Conservation (phyloP, 108 stramenopile species). For the Cyclotella sp. region DNA sequence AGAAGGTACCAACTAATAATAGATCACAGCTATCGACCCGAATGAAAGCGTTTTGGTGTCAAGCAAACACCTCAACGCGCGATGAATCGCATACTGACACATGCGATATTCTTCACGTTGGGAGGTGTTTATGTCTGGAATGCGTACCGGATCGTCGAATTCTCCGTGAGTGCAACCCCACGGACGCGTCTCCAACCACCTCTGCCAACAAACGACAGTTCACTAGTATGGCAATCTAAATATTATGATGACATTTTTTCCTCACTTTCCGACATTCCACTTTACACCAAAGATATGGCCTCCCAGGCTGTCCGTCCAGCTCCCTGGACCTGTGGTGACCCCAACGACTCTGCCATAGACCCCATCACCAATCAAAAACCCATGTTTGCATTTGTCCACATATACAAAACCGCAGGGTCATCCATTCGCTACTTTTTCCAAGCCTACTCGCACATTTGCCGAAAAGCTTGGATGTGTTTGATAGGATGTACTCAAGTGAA, state of each 20-base stretch:
- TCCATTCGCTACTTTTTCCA: slow-evolving; percentile 55
- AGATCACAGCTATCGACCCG: too few relatives aligned
- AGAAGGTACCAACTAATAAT: too few relatives aligned
- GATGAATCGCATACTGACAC: neutral
- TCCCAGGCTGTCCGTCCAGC: slow-evolving; percentile 19
- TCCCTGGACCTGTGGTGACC: slow-evolving; percentile 41
- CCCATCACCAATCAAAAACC: slow-evolving; percentile 29
- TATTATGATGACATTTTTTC: neutral
- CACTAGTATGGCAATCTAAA: neutral
- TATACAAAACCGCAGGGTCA: slow-evolving; percentile 70
- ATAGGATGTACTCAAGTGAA: slow-evolving; percentile 6
- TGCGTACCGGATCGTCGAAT: neutral
- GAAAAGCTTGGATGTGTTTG: slow-evolving; percentile 41
- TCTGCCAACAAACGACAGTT: neutral
- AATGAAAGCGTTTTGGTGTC: too few relatives aligned
- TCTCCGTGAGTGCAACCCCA: neutral
- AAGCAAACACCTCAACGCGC: neutral
- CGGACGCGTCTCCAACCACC: neutral
- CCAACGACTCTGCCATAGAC: slow-evolving; percentile 15
- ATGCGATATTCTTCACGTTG: neutral
- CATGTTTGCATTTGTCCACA: slow-evolving; percentile 61
- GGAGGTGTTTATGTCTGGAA: neutral
- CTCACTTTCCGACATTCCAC: slow-evolving; percentile 2
- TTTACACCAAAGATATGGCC: slow-evolving; percentile 30
- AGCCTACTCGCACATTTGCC: slow-evolving; percentile 47